Evolutionary conservation across 352 stramenopile species (phyloP).

Genomic region (Pythium aristosporum): DNA sequence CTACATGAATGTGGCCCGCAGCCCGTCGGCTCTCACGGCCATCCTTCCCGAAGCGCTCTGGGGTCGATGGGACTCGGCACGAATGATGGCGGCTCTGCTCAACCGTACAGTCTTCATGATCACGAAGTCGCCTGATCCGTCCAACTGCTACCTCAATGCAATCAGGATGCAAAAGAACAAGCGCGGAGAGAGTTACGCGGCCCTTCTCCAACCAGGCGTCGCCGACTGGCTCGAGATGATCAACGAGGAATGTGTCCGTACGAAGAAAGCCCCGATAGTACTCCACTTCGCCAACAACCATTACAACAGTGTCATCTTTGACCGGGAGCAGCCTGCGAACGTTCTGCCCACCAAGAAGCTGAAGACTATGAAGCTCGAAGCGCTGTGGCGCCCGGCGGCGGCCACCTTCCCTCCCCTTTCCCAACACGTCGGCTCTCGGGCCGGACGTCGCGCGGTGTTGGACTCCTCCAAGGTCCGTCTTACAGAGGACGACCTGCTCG

Average conservation of each 20-base stretch:
- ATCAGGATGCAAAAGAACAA: not conserved
- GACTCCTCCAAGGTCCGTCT: no score
- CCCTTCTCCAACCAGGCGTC: not conserved
- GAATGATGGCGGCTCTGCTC: conserved; percentile 1
- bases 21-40: conserved; percentile 4
- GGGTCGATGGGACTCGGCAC: not conserved
- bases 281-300: not conserved
- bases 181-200: not conserved
- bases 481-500: no score
- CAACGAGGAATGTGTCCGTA: not conserved
- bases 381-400: not conserved
- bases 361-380: not conserved
- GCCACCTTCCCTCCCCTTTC: no score
- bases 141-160: not conserved
- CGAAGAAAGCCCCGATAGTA: not conserved
- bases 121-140: not conserved
- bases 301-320: not conserved
- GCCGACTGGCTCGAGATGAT: not conserved
- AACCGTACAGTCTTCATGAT: conserved; percentile 5
- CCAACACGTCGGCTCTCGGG: no score
- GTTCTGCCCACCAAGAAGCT: no score
- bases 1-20: not conserved
- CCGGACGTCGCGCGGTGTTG: no score
- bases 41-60: not conserved
- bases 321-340: not conserved